These are phyloP conservation scores for Pseudocercospora fijiensis DNA, from an alignment of 2,329 filamentous ascomycete species.

Conservation along the genomic window DNA sequence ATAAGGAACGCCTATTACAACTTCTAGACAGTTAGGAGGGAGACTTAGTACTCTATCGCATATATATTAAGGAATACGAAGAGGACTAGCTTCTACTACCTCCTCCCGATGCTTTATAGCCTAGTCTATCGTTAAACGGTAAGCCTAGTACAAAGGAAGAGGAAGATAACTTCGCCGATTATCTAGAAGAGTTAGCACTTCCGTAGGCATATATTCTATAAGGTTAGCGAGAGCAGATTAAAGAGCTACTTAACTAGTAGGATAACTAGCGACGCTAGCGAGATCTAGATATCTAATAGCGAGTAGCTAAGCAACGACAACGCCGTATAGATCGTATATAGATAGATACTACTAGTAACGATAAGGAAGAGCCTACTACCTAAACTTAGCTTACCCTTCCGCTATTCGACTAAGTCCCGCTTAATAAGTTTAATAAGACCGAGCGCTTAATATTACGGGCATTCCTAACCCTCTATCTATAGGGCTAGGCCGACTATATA, in stretches of 20 bases:
- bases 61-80: background rate
- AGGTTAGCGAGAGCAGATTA: too few species aligned
- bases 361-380: too few species aligned
- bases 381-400: background rate
- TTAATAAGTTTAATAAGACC: background rate
- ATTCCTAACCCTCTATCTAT: background rate
- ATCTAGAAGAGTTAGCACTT: background rate
- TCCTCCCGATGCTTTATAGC: too few species aligned
- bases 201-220: too few species aligned
- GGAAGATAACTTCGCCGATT: too few species aligned
- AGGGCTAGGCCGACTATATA: background rate
- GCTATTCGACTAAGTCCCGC: background rate
- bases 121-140: background rate
- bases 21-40: too few species aligned
- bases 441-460: background rate
- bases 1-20: too few species aligned
- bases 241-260: too few species aligned
- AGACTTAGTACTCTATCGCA: background rate
- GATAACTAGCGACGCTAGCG: background rate
- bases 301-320: background rate
- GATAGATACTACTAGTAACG: too few species aligned
- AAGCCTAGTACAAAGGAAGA: background rate
- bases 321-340: background rate
- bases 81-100: background rate
- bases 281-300: too few species aligned